Evolutionary conservation across 1,284 basidiomycete species (phyloP), one percentile per base, ranked within the genome.

Genomic region (Volvariella volvacea): DNA sequence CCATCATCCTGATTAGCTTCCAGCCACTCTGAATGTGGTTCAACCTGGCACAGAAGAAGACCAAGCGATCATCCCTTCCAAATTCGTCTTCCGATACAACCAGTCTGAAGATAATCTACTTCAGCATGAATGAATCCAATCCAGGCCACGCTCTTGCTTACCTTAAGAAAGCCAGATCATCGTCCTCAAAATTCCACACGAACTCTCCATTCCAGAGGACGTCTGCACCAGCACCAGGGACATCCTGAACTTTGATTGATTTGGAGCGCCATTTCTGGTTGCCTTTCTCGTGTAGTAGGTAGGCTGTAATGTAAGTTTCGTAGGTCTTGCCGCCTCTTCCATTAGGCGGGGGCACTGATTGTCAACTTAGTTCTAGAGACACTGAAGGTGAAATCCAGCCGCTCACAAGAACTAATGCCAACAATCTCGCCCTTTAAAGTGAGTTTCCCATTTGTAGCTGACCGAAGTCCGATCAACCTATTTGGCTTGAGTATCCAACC

Each of bases 401-500:
- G 65, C 73, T 48, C 53, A 77, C 76, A 49, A 17, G 70, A 65
- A 50, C 71, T 74, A 4, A 71, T 53, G n/a, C 76, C 77, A 20
- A 70, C 53, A 16, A 80, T 55, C 32, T 68, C 64, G 4, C 59
- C 64, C 17, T 41, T 52, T 6, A 75, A 48, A 40, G 46, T 59
- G 41, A 59, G 51, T 54, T 46, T 53, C 50, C 54, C 41, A 38
- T 41, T 32, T 33, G 19, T 22, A 37, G 19, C 39, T 42, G 40
- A 22, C 41, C 9, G n/a, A 33, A 12, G 50, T 14, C 36, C 58
- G 46, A 46, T 50, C 55, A 64, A 59, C 37, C 50, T 61, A 42
- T 48, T 54, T 22, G 60, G 80, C 51, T 80, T 80, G 36, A 70
- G 58, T 0, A 78, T 72, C 71, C 74, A 84, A 0, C 81, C 81